Evolutionary conservation across 2,329 filamentous ascomycete species (phyloP), one percentile per base, ranked within the genome.

Genomic region (Colletotrichum incanum): DNA sequence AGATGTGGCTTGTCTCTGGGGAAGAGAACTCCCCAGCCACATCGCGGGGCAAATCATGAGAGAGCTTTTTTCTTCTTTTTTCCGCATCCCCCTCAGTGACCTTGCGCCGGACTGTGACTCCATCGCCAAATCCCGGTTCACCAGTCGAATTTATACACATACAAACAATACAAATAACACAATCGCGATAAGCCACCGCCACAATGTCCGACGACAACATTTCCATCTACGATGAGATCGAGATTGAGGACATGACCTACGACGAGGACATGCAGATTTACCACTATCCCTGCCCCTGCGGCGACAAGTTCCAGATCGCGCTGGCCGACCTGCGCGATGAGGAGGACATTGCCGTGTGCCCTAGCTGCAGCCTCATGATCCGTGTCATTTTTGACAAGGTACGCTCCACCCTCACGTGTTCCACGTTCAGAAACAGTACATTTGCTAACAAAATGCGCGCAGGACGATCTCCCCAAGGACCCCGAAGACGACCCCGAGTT

Each of bases 181-280:
- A 11, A 11, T 6, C 45, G 28, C 2, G 0, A 45, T 2, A 45
- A 49, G 16, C 39, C 2, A 34, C 68, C 59, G 39, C 54, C 67
- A 84, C 76, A 68, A 92, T 92, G 90, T 87, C 90, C 45, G 91
- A 92, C 80, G 89, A 92, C 75, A 87, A 90, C 65, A 83, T 93
- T 69, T 91, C 93, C 76, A 94, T 98, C 81, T 98, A 98, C 86
- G 96, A 98, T 80, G 96, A 98, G 84, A 96, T 98, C 83, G 96
- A 98, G 82, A 98, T 98, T 85, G 96, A 98, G 83, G 96, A 99
- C 84, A 97, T 98, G 95, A 96, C 93, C 78, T 98, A 90, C 82
- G 95, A 98, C 82, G 85, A 91, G 58, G 87, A 88, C 5, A 89
- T 95, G 50, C 93, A 98, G 82, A 92, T 98, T 77, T 99, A 98